Base-by-base conservation (phyloP, 2,329 filamentous ascomycete genomes). In the Epichloe aotearoae region DNA sequence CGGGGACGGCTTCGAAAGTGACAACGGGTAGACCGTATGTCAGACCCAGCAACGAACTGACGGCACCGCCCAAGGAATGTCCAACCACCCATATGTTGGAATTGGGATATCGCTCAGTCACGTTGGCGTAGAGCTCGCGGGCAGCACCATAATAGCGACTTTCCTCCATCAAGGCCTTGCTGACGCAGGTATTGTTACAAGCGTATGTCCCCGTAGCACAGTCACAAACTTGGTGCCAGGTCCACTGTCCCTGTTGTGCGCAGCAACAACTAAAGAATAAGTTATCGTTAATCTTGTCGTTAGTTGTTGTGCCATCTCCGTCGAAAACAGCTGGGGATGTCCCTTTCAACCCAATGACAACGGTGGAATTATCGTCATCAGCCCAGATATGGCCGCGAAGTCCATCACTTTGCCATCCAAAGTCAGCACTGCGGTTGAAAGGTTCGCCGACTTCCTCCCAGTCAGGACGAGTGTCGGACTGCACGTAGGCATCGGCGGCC, bases 221-320 rank as follows among this genome's bases (percentile, higher is more conserved):
- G 65, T 95, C 86, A 68, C 93, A 98, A 51, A 95, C 89, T 64
- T 94, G 85, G 54, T 86, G 83, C 84, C 89, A 96, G 15, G 89
- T 81, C 70, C 83, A 89, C 56, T 89, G 88, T 0, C 90, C 89
- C 59, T 94, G 90, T 68, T 96, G 89, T 4, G 82, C 93, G 68
- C 93, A 98, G 67, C 93, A 98, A 70, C 93, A 98, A 63, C 90
- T 95, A 70, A 96, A 96, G 68, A 95, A 95, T 10, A 98, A 75
- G 64, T 98, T 98, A 68, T 98, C 93, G 65, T 97, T 98, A 61
- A 90, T 74, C 71, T 98, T 98, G 70, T 98, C 93, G 58, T 95
- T 95, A 26, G 89, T 95, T 0, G 91, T 97, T 1, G 93, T 97
- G 48, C 90, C 91, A 38, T 91, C 86, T n/a, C 93, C 93, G 65